Evolutionary conservation across 2,329 filamentous ascomycete genomes (phyloP).

Genomic region (Diaporthe amygdali): DNA sequence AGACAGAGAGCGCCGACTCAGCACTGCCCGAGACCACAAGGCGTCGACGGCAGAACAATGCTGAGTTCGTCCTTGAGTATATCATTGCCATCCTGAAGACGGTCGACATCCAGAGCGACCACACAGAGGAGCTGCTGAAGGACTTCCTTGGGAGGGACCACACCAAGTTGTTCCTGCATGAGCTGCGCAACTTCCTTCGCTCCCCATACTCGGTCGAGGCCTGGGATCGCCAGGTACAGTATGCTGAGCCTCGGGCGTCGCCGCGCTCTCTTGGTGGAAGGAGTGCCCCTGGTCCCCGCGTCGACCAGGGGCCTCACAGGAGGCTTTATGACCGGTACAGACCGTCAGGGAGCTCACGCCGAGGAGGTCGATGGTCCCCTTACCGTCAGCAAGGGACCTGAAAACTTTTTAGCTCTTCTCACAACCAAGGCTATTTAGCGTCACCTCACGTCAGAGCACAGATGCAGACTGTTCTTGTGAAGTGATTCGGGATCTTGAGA

Average conservation of each 20-base stretch:
- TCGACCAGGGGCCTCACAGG: not conserved
- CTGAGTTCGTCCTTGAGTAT: conserved; percentile 87
- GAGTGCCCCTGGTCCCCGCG: not conserved
- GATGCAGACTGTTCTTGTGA: not conserved
- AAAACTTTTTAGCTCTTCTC: not conserved
- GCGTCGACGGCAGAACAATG: conserved; percentile 58
- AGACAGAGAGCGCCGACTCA: not conserved
- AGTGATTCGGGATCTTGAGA: not conserved
- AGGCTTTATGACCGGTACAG: conserved; percentile 20
- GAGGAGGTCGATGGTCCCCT: conserved; percentile 8
- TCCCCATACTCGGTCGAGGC: conserved; percentile 76
- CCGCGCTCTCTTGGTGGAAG: not conserved
- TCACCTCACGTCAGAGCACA: not conserved
- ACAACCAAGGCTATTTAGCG: not conserved
- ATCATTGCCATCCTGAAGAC: conserved; percentile 83
- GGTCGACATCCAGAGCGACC: conserved; percentile 79
- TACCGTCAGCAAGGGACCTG: conserved; percentile 11
- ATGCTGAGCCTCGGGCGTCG: conserved; percentile 42
- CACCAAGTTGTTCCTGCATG: conserved; percentile 80
- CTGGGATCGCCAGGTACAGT: conserved; percentile 85
- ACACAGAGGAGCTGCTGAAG: conserved; percentile 78
- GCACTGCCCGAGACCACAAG: conserved; percentile 32
- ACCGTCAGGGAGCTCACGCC: not conserved
- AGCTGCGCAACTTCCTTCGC: conserved; percentile 80
- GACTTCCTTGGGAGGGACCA: conserved; percentile 80